These are phyloP conservation scores for Funneliformis caledonium DNA, from an alignment of 371 early-diverging fungal genomes.

Conservation along the genomic window DNA sequence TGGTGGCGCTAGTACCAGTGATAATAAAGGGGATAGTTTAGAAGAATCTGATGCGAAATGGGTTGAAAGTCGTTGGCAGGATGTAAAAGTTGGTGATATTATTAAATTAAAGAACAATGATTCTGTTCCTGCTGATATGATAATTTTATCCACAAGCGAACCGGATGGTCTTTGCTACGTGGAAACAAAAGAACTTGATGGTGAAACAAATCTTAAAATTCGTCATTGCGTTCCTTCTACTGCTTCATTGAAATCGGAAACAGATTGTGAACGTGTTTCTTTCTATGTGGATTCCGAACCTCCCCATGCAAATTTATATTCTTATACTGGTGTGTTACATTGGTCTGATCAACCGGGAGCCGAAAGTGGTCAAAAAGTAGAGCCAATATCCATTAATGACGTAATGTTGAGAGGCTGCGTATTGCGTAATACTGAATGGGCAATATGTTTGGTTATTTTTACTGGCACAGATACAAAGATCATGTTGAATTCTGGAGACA, in stretches of 20 bases:
- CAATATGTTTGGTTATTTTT: slow-evolving; percentile 81
- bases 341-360: slow-evolving; percentile 51
- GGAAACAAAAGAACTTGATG: slow-evolving; percentile 96
- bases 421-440: slow-evolving; percentile 87
- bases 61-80: slow-evolving; percentile 72
- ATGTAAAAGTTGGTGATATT: slow-evolving; percentile 91
- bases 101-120: slow-evolving; percentile 86
- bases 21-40: neutral
- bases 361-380: slow-evolving; percentile 50
- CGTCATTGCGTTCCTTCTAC: slow-evolving; percentile 63
- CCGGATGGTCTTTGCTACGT: slow-evolving; percentile 89
- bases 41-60: slow-evolving; percentile 47
- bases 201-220: slow-evolving; percentile 89
- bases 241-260: slow-evolving; percentile 51
- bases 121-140: slow-evolving; percentile 93
- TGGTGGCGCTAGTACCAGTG: neutral
- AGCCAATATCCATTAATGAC: slow-evolving; percentile 80
- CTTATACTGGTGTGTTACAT: slow-evolving; percentile 70
- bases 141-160: slow-evolving; percentile 86
- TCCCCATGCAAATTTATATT: slow-evolving; percentile 77
- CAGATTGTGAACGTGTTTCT: slow-evolving; percentile 60
- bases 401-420: slow-evolving; percentile 91
- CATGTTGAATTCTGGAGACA: slow-evolving; percentile 85
- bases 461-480: slow-evolving; percentile 95
- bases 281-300: slow-evolving; percentile 81